These are phyloP conservation scores for Penicillium digitatum DNA, from an alignment of 2,329 filamentous ascomycete species.

Conservation along the genomic window DNA sequence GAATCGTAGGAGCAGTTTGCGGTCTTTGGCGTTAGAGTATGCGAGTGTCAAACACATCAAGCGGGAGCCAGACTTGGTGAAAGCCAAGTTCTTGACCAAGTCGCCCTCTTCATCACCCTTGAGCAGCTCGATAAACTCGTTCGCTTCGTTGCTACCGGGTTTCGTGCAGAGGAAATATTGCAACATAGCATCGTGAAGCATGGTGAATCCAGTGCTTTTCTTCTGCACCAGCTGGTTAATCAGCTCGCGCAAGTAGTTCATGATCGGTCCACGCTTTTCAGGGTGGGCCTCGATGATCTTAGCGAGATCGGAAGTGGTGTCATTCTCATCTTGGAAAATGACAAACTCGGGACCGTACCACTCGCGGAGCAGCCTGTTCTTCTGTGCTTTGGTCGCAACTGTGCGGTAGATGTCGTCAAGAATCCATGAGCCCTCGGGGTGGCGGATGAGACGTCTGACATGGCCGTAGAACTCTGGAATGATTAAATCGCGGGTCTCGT, in stretches of 20 bases:
- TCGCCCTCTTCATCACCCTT: constrained; percentile 91
- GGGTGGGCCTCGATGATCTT: constrained; percentile 71
- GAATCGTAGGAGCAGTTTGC: constrained; percentile 79
- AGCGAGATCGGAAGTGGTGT: constrained; percentile 59
- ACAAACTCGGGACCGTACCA: constrained; percentile 96
- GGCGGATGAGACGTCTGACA: constrained; percentile 88
- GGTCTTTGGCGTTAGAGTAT: constrained; percentile 83
- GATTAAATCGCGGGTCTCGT: constrained; percentile 80
- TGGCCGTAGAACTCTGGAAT: constrained; percentile 93
- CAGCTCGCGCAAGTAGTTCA: constrained; percentile 78
- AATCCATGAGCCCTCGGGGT: constrained; percentile 95
- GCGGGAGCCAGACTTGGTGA: constrained; percentile 82
- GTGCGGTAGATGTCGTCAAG: constrained; percentile 93
- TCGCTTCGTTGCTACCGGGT: constrained; percentile 73
- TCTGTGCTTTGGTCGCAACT: constrained; percentile 80
- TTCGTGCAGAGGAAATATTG: constrained; percentile 86
- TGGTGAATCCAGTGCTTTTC: constrained; percentile 93
- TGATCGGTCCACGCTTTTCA: constrained; percentile 80
- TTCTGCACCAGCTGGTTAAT: constrained; percentile 94
- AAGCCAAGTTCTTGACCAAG: constrained; percentile 89
- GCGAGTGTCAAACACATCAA: constrained; percentile 79
- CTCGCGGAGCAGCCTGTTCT: constrained; percentile 77
- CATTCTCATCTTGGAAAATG: constrained; percentile 63
- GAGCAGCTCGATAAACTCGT: constrained; percentile 81
- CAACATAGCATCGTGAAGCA: constrained; percentile 96